Evolutionary conservation across 352 stramenopile genomes (phyloP).

Genomic region (Blastocystis sp.): DNA sequence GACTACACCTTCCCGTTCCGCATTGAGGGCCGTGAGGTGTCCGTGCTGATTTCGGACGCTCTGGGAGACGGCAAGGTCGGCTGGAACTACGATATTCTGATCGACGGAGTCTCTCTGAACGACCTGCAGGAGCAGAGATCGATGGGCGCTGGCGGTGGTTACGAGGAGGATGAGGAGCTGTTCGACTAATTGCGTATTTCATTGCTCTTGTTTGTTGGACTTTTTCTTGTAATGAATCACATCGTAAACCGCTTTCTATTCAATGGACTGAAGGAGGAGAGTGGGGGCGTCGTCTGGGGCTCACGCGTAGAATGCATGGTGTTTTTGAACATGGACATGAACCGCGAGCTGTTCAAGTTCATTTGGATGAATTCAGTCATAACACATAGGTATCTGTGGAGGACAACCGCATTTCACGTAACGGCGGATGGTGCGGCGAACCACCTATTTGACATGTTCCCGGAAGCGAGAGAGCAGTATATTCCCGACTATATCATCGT

Average conservation of each 20-base stretch:
- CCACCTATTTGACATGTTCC: constrained; percentile 46
- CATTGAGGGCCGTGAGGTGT: neutral
- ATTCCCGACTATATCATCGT: constrained; percentile 68
- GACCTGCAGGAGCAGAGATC: constrained; percentile 10
- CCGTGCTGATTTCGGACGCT: constrained; percentile 62
- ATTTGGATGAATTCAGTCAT: neutral
- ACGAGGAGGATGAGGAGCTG: constrained; percentile 62
- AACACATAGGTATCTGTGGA: constrained; percentile 55
- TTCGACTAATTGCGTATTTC: constrained; percentile 38
- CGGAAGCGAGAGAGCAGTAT: constrained; percentile 42
- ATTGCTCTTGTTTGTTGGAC: neutral
- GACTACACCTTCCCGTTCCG: no score
- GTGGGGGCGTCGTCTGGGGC: neutral
- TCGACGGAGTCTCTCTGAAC: constrained; percentile 53
- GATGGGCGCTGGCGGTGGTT: no score
- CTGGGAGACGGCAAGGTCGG: constrained; percentile 42
- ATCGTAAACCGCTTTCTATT: constrained; percentile 24
- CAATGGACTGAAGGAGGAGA: constrained; percentile 17
- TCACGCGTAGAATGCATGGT: constrained; percentile 49
- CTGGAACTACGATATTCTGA: constrained; percentile 68
- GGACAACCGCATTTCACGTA: constrained; percentile 45
- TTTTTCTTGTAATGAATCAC: neutral
- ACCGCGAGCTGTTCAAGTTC: constrained; percentile 16
- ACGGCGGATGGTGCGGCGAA: constrained; percentile 60
- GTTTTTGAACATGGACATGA: constrained; percentile 41